Conservation (phyloP, 306 rosid genomes). For the Gynostemma pentaphyllum region DNA sequence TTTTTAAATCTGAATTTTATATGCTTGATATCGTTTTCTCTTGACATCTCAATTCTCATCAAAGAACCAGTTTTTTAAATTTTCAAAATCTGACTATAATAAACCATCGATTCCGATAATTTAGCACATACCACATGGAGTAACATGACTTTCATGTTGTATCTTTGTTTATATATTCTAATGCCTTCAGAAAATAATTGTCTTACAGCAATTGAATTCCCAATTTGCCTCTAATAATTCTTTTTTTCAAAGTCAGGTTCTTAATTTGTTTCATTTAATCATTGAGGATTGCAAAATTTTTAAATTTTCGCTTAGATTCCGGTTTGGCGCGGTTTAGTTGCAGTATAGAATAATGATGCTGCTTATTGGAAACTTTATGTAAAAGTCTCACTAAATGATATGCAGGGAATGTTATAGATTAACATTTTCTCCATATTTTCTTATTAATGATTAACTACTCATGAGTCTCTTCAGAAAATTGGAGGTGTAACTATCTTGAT, state of each 20-base stretch:
- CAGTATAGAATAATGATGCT: background rate
- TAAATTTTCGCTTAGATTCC: too few species aligned
- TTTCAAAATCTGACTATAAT: background rate
- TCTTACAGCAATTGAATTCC: too few species aligned
- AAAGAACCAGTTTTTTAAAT: background rate
- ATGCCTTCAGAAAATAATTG: constrained; percentile 2
- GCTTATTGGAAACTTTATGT: background rate
- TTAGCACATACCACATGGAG: background rate
- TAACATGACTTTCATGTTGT: background rate
- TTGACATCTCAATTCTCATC: background rate
- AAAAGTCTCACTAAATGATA: background rate
- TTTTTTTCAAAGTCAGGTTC: too few species aligned
- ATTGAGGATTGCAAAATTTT: too few species aligned
- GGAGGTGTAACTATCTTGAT: background rate
- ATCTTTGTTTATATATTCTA: background rate
- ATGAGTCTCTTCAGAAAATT: background rate
- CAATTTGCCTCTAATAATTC: too few species aligned
- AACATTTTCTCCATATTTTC: background rate
- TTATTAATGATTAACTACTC: background rate
- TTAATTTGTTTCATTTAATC: too few species aligned
- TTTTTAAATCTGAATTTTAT: background rate
- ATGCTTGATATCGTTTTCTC: background rate
- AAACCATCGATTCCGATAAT: background rate
- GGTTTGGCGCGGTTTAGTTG: too few species aligned
- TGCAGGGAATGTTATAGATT: background rate